Evolutionary conservation across 352 stramenopile species (phyloP).

Genomic region (Globisporangium mamillatum): DNA sequence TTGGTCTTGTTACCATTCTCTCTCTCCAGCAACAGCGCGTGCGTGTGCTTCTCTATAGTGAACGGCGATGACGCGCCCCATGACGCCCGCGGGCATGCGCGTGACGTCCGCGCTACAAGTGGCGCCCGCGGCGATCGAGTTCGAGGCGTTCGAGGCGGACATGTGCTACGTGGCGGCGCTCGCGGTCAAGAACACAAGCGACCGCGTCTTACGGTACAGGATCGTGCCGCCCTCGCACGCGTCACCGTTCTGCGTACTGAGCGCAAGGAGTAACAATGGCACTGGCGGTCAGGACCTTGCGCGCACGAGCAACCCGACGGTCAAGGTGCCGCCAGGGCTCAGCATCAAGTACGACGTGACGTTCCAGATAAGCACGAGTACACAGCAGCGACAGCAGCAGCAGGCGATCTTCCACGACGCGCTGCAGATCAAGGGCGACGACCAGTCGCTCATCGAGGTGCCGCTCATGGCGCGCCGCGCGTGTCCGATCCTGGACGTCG

Average conservation of each 20-base stretch:
- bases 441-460: slow-evolving; percentile 56
- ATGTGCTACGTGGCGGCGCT: slow-evolving; percentile 66
- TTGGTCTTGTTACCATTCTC: no score
- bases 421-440: slow-evolving; percentile 54
- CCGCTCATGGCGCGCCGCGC: slow-evolving; percentile 52
- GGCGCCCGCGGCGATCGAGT: slow-evolving; percentile 58
- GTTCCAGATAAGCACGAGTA: slow-evolving; percentile 31
- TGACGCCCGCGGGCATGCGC: slow-evolving; percentile 19
- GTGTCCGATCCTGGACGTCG: slow-evolving; percentile 55
- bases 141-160: slow-evolving; percentile 51
- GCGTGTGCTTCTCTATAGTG: no score
- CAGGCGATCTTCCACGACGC: slow-evolving; percentile 57
- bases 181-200: slow-evolving; percentile 65
- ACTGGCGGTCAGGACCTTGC: slow-evolving; percentile 42
- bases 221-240: slow-evolving; percentile 44
- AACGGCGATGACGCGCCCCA: background rate
- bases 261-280: slow-evolving; percentile 17
- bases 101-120: slow-evolving; percentile 54
- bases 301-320: slow-evolving; percentile 60
- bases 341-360: slow-evolving; percentile 59
- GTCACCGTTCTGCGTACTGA: slow-evolving; percentile 57
- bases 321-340: slow-evolving; percentile 61
- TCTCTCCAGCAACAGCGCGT: no score
- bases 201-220: slow-evolving; percentile 57
- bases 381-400: background rate